Evolutionary conservation across 2,329 filamentous ascomycete genomes (phyloP).

Genomic region (Seiridium cupressi): DNA sequence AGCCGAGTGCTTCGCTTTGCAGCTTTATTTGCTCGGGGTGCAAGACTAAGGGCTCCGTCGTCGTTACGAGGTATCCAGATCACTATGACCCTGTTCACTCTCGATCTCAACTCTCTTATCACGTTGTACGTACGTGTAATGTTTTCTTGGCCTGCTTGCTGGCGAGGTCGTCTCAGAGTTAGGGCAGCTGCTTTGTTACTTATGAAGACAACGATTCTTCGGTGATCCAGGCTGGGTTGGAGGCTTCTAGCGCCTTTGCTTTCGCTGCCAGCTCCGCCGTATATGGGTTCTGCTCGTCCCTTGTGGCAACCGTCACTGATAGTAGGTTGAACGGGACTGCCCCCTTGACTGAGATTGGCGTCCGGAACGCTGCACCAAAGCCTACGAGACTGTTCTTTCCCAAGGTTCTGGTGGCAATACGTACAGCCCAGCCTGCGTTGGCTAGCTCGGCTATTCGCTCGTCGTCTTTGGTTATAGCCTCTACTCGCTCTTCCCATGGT

Average conservation of each 20-base stretch:
- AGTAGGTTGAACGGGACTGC: background rate
- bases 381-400: conserved; percentile 1
- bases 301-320: background rate
- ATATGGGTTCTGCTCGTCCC: conserved; percentile 7
- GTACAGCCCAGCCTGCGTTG: background rate
- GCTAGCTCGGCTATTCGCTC: background rate
- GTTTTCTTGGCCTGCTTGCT: conserved; percentile 3
- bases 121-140: conserved; percentile 3
- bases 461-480: background rate
- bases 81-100: no score
- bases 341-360: background rate
- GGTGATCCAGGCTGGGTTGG: conserved; percentile 19
- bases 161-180: background rate
- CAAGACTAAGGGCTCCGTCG: background rate
- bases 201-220: background rate
- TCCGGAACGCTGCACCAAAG: conserved; percentile 1
- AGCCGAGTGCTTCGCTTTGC: background rate
- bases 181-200: conserved; percentile 6
- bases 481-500: background rate
- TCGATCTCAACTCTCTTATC: no score
- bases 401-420: conserved; percentile 2
- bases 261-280: conserved; percentile 7
- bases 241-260: conserved; percentile 19
- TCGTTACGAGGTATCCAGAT: no score
- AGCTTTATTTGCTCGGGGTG: background rate